Evolutionary conservation across 2,329 filamentous ascomycete species (phyloP), one percentile per base, ranked within the genome.

Genomic region (Fusarium zealandicum): DNA sequence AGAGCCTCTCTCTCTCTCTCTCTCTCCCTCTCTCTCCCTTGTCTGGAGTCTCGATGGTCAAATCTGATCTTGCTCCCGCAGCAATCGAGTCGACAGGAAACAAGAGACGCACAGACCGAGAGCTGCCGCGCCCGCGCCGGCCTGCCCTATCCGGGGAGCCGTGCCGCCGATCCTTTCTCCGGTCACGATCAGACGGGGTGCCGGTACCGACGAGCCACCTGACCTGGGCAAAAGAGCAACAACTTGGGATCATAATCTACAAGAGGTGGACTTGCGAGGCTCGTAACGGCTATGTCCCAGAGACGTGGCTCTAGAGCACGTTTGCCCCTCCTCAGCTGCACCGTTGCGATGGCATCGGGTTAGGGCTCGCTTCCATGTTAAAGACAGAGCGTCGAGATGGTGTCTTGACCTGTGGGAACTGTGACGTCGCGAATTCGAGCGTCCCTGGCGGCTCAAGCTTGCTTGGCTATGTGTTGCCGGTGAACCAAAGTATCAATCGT

Each of bases 61-160:
- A 22, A 35, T 33, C 41, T 25, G 56, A 57, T 60, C 51, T 59
- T 35, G 37, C 18, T 27, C 25, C 35, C 44, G 32, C 41, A 18
- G 35, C 20, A 60, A 60, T 57, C 56, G 44, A 55, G 18, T 8
- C 22, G n/a, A n/a, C n/a, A n/a, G n/a, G n/a, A n/a, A n/a, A n/a
- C n/a, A n/a, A n/a, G n/a, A n/a, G n/a, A n/a, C n/a, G n/a, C n/a
- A n/a, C n/a, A n/a, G n/a, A n/a, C n/a, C n/a, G n/a, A n/a, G n/a
- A n/a, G n/a, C 22, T 25, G 22, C 22, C 22, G 22, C 14, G 22
- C 31, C 31, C 42, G 42, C 22, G 32, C 42, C 42, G 32, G n/a
- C n/a, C 17, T 33, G n/a, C 38, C 46, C 28, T 18, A 42, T 44
- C 16, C 32, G 38, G 28, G 38, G 16, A 16, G 12, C n/a, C 35